These are phyloP conservation scores for Diplodia intermedia DNA, from an alignment of 2,329 filamentous ascomycete species.

Conservation along the genomic window DNA sequence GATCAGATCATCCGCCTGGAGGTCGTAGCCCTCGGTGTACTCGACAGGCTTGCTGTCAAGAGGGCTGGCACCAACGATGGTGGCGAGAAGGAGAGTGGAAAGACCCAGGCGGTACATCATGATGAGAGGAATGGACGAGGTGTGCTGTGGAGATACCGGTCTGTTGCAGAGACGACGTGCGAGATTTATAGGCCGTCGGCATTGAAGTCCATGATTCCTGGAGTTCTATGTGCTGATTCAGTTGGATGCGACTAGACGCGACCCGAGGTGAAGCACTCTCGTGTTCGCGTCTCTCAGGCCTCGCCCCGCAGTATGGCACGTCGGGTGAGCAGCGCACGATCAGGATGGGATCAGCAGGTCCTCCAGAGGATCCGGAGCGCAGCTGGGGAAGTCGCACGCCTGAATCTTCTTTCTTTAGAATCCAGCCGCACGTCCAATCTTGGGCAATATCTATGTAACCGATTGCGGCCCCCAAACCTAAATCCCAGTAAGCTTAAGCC, in stretches of 20 bases:
- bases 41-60: neutral
- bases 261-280: neutral
- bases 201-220: neutral
- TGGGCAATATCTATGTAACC: neutral
- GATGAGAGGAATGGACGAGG: neutral
- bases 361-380: neutral
- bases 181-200: neutral
- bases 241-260: neutral
- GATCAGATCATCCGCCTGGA: conserved; percentile 1
- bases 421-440: neutral
- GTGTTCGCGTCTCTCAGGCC: neutral
- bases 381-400: neutral
- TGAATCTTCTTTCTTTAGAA: neutral
- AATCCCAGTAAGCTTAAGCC: neutral
- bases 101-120: neutral
- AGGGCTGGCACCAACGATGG: conserved; percentile 4
- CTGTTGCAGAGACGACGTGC: neutral
- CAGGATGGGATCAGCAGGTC: neutral
- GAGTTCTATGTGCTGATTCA: neutral
- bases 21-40: neutral
- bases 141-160: neutral
- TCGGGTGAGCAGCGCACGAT: neutral
- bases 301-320: neutral
- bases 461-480: neutral
- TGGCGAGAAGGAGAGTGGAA: neutral